Percentiles rank a stretch among this genome's conserved stretches.
Conservation (phyloP, 2,329 filamentous ascomycete species). For the Geosmithia putterillii region DNA sequence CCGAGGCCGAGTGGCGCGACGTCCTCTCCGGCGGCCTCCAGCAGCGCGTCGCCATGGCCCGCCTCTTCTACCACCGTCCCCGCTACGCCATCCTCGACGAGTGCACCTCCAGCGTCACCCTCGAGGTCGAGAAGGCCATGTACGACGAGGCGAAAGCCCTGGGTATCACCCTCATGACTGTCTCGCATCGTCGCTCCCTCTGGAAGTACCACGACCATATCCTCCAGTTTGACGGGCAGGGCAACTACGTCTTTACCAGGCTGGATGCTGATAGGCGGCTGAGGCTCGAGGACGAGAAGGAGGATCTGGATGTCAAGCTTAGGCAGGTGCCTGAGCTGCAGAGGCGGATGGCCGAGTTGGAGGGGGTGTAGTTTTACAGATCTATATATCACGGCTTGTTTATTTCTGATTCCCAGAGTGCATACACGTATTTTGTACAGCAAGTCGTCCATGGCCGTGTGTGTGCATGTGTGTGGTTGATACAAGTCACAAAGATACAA, state of each 20-base stretch:
- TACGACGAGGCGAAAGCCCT: conserved; percentile 90
- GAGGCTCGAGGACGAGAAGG: conserved; percentile 87
- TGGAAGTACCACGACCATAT: conserved; percentile 97
- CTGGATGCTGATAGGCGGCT: conserved; percentile 80
- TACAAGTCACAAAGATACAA: no score
- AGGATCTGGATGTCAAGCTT: conserved; percentile 78
- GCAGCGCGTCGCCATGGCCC: conserved; percentile 92
- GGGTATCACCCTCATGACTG: conserved; percentile 93
- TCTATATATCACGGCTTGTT: neutral
- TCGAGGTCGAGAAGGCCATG: conserved; percentile 91
- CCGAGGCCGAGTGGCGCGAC: conserved; percentile 93
- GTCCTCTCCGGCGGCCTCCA: conserved; percentile 86
- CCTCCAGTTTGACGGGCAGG: conserved; percentile 92
- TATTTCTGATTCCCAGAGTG: neutral
- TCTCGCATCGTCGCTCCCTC: conserved; percentile 77
- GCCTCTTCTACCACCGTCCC: conserved; percentile 85
- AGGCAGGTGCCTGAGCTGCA: conserved; percentile 81
- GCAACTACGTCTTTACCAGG: conserved; percentile 77
- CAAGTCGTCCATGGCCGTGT: no score
- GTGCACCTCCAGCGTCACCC: conserved; percentile 88
- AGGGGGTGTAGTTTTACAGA: conserved; percentile 8
- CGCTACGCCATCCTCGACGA: conserved; percentile 95
- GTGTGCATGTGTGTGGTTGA: no score
- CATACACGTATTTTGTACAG: no score
- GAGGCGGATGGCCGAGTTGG: conserved; percentile 72